A percentile compares a stretch with the other conserved stretches of the same genome.
Evolutionary conservation across 2,329 filamentous ascomycete species (phyloP).

Genomic region (Periconia sp.): DNA sequence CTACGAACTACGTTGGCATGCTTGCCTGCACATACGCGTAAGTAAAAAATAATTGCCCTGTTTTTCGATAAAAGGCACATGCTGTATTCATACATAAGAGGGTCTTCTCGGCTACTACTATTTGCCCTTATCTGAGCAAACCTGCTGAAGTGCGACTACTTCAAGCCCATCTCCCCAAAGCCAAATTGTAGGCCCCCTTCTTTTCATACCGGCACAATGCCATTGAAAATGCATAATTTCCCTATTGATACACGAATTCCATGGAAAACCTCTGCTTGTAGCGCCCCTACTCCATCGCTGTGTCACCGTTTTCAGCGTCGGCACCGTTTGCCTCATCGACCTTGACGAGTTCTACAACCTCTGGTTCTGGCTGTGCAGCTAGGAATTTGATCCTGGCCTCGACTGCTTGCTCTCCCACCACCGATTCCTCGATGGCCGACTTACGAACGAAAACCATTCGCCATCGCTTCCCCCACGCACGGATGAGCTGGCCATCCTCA

Average conservation of each 20-base stretch:
- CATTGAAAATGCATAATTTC: too few relatives aligned
- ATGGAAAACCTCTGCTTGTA: not conserved
- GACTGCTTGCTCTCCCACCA: conserved; percentile 59
- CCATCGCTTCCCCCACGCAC: conserved; percentile 85
- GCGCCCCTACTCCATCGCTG: not conserved
- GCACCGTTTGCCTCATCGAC: conserved; percentile 19
- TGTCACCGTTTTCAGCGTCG: conserved; percentile 19
- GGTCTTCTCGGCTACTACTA: too few relatives aligned
- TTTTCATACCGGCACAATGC: too few relatives aligned
- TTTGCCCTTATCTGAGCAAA: too few relatives aligned
- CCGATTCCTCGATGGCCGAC: conserved; percentile 80
- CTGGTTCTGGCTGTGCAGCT: conserved; percentile 27
- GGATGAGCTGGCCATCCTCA: conserved; percentile 62
- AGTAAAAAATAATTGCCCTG: too few relatives aligned
- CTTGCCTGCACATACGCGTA: too few relatives aligned
- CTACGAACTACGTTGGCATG: too few relatives aligned
- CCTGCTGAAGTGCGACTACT: too few relatives aligned
- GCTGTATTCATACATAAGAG: too few relatives aligned
- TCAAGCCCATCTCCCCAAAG: too few relatives aligned
- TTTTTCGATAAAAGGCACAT: too few relatives aligned
- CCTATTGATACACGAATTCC: not conserved
- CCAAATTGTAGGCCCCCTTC: too few relatives aligned
- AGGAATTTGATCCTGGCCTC: conserved; percentile 47
- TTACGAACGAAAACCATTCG: conserved; percentile 79
- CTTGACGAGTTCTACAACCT: conserved; percentile 22